Percentiles rank a stretch among this genome's conserved stretches.
These are phyloP conservation scores for Mortierella sp. DNA, from an alignment of 371 early-diverging fungal species.

Conservation along the genomic window DNA sequence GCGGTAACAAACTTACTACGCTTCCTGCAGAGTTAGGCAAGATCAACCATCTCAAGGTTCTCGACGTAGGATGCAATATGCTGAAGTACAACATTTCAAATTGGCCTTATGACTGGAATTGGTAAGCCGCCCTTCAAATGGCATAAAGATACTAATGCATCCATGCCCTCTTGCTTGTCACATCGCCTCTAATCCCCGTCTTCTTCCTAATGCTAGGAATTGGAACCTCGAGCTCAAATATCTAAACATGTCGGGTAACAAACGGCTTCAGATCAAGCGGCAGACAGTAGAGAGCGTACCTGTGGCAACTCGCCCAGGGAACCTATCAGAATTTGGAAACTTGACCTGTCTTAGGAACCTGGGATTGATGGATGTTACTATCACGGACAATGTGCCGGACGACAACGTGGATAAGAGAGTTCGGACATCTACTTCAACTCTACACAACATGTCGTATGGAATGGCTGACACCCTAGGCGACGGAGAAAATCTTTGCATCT, in stretches of 20 bases:
- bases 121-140: constrained; percentile 60
- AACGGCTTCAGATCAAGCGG: constrained; percentile 87
- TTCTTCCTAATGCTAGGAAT: constrained; percentile 66
- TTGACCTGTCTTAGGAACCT: constrained; percentile 82
- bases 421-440: constrained; percentile 85
- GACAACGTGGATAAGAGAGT: constrained; percentile 86
- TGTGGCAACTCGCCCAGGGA: constrained; percentile 61
- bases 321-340: constrained; percentile 84
- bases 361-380: constrained; percentile 91
- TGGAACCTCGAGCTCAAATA: constrained; percentile 93
- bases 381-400: constrained; percentile 85
- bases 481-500: constrained; percentile 73
- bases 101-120: constrained; percentile 97
- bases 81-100: constrained; percentile 94
- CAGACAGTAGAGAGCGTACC: constrained; percentile 61
- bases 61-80: constrained; percentile 91
- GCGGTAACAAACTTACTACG: constrained; percentile 90
- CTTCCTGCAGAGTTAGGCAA: constrained; percentile 93
- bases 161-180: background rate
- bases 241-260: constrained; percentile 93
- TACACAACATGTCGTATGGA: constrained; percentile 87
- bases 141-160: background rate
- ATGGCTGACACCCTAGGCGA: constrained; percentile 87
- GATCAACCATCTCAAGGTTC: constrained; percentile 74
- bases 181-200: background rate